phyloP scores from a whole-genome alignment of 441 rosid genomes.

The Pelargonium cotyledonis region DNA sequence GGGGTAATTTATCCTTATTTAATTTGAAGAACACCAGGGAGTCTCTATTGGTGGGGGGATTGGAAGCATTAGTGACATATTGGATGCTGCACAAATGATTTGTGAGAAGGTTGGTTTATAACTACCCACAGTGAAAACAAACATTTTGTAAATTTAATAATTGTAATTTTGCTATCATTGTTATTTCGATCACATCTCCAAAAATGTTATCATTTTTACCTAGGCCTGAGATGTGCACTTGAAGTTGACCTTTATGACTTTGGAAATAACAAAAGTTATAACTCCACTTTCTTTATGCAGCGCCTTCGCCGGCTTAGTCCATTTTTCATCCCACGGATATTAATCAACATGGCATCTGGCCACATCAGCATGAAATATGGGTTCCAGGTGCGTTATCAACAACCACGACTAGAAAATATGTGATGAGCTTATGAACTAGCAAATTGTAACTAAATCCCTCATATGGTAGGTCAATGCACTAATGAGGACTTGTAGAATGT shows the following conservation, averaged over 20 bases:
- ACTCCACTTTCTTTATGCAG: conserved; percentile 39
- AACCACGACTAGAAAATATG: neutral
- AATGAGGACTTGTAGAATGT: neutral
- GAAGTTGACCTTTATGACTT: conserved; percentile 9
- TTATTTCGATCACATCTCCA: neutral
- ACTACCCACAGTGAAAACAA: conserved; percentile 7
- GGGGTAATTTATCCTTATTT: conserved; percentile 6
- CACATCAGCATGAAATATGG: conserved; percentile 92
- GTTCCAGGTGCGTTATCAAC: conserved; percentile 57
- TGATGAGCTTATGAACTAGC: conserved; percentile 8
- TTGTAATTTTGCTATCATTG: neutral
- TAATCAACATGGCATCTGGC: conserved; percentile 93
- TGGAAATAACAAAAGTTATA: conserved; percentile 17
- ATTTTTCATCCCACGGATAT: conserved; percentile 79
- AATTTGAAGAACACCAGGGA: conserved; percentile 56
- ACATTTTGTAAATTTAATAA: neutral
- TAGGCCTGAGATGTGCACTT: neutral
- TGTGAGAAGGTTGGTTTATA: conserved; percentile 61
- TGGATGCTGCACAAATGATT: conserved; percentile 86
- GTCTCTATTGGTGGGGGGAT: conserved; percentile 93
- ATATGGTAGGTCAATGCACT: neutral
- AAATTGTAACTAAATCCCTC: neutral
- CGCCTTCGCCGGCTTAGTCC: conserved; percentile 83
- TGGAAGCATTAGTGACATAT: conserved; percentile 77
- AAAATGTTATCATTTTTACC: neutral